Conservation (phyloP, 352 stramenopile species). For the Phytophthora sansomeana region DNA sequence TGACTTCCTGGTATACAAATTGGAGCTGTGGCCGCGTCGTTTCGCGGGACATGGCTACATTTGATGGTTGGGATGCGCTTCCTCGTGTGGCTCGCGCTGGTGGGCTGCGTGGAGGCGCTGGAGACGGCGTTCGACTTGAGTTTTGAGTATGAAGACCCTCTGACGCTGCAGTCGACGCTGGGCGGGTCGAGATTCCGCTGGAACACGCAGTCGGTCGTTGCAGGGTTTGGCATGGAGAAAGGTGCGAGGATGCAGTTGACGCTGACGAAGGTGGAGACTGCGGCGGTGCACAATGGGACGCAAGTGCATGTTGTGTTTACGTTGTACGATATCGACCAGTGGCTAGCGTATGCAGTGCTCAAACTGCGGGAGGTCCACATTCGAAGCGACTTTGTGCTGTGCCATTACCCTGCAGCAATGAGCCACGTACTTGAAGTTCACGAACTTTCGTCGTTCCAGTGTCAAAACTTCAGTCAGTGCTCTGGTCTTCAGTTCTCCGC, state of each 20-base stretch:
- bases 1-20: too few species aligned
- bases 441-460: too few species aligned
- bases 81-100: not conserved
- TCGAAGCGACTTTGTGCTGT: conserved; percentile 60
- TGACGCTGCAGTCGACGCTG: conserved; percentile 2
- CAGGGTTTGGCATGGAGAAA: conserved; percentile 65
- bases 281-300: not conserved
- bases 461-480: too few species aligned
- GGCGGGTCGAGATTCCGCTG: conserved; percentile 45
- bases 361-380: conserved; percentile 67
- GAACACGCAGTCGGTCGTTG: conserved; percentile 71
- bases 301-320: conserved; percentile 60
- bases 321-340: conserved; percentile 71
- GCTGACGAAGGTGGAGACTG: conserved; percentile 30
- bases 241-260: conserved; percentile 53
- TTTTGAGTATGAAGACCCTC: conserved; percentile 20
- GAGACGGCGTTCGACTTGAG: conserved; percentile 19
- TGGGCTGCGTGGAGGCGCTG: conserved; percentile 2
- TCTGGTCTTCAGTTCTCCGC: too few species aligned
- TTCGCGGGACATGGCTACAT: conserved; percentile 26
- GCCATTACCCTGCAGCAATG: conserved; percentile 63
- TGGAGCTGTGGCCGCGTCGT: too few species aligned
- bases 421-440: too few species aligned
- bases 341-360: conserved; percentile 66
- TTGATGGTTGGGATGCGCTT: not conserved